Percentiles rank a stretch among this genome's conserved stretches.
Conservation (phyloP, 768 basidiomycete genomes). For the Trametes sanguinea region DNA sequence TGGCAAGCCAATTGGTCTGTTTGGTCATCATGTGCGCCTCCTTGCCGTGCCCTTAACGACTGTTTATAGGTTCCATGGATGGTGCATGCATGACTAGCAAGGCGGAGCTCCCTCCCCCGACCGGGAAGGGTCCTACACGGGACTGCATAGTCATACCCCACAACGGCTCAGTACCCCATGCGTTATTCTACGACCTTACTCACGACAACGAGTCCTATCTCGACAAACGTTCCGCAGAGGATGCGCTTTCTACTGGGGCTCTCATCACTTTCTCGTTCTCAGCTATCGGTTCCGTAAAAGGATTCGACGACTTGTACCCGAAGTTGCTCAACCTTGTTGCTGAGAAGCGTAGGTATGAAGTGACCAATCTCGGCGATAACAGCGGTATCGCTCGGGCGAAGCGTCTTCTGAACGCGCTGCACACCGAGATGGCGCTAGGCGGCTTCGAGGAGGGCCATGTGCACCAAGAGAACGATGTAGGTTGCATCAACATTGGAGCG, state of each 20-base stretch:
- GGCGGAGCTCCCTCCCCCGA: constrained; percentile 80
- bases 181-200: constrained; percentile 92
- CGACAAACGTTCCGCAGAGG: constrained; percentile 91
- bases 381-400: constrained; percentile 43
- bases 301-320: constrained; percentile 96
- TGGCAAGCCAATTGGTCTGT: constrained; percentile 86
- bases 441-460: constrained; percentile 93
- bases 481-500: constrained; percentile 33
- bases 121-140: constrained; percentile 77
- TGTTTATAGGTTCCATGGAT: constrained; percentile 83
- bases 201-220: constrained; percentile 96
- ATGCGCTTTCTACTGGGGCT: constrained; percentile 92
- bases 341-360: constrained; percentile 79
- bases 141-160: constrained; percentile 76
- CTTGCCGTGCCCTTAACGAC: neutral
- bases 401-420: constrained; percentile 81
- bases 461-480: constrained; percentile 92
- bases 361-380: constrained; percentile 50
- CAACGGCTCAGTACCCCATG: constrained; percentile 87
- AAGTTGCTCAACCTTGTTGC: constrained; percentile 88
- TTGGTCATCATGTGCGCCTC: neutral
- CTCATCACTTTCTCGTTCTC: constrained; percentile 89
- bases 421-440: constrained; percentile 88
- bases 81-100: constrained; percentile 74
- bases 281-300: constrained; percentile 92